Conservation (phyloP, 2,329 filamentous ascomycete genomes). For the Ophiostoma pallidulum region DNA sequence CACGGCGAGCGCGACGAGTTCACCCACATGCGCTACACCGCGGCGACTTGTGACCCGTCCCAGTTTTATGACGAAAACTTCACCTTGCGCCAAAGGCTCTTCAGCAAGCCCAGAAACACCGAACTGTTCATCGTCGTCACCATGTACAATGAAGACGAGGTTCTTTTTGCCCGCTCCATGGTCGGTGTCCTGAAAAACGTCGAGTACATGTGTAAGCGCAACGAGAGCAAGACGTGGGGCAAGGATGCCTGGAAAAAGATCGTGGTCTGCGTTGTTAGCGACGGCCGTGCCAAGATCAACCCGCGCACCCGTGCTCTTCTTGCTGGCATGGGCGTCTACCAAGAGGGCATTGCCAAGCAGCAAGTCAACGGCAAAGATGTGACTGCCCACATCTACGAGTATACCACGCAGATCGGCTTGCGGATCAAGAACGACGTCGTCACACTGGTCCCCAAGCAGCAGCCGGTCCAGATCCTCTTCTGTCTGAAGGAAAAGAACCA, state of each 20-base stretch:
- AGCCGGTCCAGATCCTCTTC: constrained; percentile 93
- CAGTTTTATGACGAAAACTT: constrained; percentile 85
- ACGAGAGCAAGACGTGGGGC: constrained; percentile 94
- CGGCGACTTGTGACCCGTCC: constrained; percentile 84
- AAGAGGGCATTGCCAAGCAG: constrained; percentile 97
- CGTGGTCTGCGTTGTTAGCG: constrained; percentile 93
- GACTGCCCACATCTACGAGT: constrained; percentile 95
- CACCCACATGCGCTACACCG: constrained; percentile 87
- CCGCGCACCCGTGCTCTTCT: constrained; percentile 79
- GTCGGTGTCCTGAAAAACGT: constrained; percentile 98
- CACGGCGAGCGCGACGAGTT: constrained; percentile 90
- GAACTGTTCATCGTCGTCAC: constrained; percentile 95
- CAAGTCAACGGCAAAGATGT: constrained; percentile 95
- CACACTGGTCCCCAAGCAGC: constrained; percentile 70
- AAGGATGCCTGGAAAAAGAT: constrained; percentile 99
- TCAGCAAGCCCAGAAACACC: constrained; percentile 84
- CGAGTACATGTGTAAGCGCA: constrained; percentile 92
- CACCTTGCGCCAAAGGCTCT: constrained; percentile 81
- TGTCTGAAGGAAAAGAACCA: constrained; percentile 99
- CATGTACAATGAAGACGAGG: constrained; percentile 99
- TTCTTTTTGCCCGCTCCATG: constrained; percentile 92
- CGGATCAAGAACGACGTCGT: constrained; percentile 87
- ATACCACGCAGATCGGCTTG: constrained; percentile 78
- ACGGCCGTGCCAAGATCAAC: constrained; percentile 96
- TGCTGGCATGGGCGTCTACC: constrained; percentile 90